These are phyloP conservation scores for Dipteronia sinensis DNA, from an alignment of 345 rosid genomes.

Conservation along the genomic window DNA sequence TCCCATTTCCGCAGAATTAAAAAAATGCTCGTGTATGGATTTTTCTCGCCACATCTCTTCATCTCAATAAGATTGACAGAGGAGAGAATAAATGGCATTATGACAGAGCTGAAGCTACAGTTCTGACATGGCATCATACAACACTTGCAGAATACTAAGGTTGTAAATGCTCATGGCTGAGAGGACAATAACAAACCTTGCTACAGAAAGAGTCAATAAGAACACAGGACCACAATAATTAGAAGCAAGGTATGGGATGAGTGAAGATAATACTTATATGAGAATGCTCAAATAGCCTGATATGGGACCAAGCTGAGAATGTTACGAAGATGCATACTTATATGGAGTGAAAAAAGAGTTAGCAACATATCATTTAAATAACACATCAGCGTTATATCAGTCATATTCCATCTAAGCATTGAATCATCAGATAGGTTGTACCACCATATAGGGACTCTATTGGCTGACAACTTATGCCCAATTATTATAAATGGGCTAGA, in stretches of 20 bases:
- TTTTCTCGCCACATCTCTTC: neutral
- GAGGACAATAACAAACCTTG: neutral
- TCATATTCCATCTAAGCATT: neutral
- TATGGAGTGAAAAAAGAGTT: neutral
- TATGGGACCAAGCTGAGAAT: neutral
- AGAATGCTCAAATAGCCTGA: neutral
- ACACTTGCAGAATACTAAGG: neutral
- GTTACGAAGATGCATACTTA: neutral
- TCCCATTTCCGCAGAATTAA: neutral
- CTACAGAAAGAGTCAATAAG: neutral
- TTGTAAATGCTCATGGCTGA: constrained; percentile 1
- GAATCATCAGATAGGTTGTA: neutral
- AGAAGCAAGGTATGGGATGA: neutral
- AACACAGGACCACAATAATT: neutral
- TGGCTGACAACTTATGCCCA: neutral
- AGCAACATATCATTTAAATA: neutral
- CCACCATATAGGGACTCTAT: neutral
- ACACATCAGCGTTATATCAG: neutral
- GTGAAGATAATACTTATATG: neutral
- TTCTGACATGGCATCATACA: neutral
- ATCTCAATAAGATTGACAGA: neutral
- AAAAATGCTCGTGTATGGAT: neutral
- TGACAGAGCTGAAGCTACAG: neutral
- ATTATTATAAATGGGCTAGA: neutral
- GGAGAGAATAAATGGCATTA: neutral